Conservation (phyloP, 129 eudicot genomes). For the Pulicaria dysenterica region DNA sequence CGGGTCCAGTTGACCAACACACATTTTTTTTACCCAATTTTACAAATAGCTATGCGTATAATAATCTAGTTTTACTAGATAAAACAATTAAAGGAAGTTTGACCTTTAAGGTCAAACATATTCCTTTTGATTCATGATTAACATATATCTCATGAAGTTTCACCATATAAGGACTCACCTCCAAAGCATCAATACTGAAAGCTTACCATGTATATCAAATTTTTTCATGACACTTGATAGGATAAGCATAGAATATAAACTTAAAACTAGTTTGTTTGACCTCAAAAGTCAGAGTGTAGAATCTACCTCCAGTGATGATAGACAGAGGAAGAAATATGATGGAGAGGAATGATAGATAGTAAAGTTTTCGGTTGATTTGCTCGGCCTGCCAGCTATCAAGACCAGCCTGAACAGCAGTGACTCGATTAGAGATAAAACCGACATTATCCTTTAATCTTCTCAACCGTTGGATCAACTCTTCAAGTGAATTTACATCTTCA, state of each 20-base stretch:
- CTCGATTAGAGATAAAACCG: conserved; percentile 89
- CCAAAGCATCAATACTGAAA: neutral
- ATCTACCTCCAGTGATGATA: conserved; percentile 86
- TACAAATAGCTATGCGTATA: no score
- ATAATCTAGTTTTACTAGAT: no score
- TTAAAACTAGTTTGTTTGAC: neutral
- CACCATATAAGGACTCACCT: neutral
- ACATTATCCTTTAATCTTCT: conserved; percentile 85
- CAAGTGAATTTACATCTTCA: conserved; percentile 70
- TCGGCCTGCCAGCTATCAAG: conserved; percentile 98
- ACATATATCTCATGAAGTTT: conserved; percentile 3
- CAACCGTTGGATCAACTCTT: conserved; percentile 72
- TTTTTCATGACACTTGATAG: neutral
- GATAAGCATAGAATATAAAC: neutral
- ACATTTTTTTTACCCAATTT: neutral
- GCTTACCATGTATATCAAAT: neutral
- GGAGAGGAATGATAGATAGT: conserved; percentile 90
- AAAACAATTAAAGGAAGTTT: neutral
- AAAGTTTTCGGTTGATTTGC: conserved; percentile 88
- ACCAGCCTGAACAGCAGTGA: conserved; percentile 91
- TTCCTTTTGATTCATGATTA: neutral
- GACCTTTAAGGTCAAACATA: conserved; percentile 11
- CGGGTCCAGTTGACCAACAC: neutral
- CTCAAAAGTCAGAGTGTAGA: conserved; percentile 14
- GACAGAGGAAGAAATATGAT: conserved; percentile 92